phyloP scores from a whole-genome alignment of 345 rosid species.

The Melaleuca alternifolia region DNA sequence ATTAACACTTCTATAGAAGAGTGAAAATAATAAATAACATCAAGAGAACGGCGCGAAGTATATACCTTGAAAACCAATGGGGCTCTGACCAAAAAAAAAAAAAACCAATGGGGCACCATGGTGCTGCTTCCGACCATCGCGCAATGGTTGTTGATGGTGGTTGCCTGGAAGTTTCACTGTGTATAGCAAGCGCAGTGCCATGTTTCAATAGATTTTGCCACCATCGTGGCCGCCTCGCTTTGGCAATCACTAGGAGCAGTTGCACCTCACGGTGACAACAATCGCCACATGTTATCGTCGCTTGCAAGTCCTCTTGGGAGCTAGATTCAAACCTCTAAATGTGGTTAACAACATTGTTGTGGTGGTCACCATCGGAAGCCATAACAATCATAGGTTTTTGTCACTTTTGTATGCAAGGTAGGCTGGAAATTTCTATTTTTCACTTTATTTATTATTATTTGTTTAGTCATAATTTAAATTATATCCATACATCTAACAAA shows the following conservation, averaged over 20 bases:
- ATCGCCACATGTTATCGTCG: neutral
- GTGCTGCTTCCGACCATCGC: neutral
- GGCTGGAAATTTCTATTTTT: neutral
- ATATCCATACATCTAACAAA: neutral
- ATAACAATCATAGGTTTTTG: neutral
- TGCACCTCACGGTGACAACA: neutral
- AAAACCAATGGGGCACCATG: neutral
- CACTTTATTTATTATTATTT: neutral
- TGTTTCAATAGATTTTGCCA: too few relatives aligned
- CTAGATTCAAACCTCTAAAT: neutral
- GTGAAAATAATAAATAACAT: too few relatives aligned
- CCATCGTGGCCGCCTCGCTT: neutral
- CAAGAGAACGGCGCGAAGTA: neutral
- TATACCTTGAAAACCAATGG: neutral
- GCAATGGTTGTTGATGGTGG: neutral
- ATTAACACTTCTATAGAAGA: neutral
- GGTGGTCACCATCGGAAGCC: too few relatives aligned
- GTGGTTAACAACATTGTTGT: neutral
- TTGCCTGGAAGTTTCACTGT: neutral
- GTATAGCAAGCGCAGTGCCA: too few relatives aligned
- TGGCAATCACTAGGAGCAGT: neutral
- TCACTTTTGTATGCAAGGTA: neutral
- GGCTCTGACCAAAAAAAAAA: too few relatives aligned
- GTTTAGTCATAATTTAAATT: neutral
- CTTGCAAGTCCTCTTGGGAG: neutral